Conservation (phyloP, 148 eudicot species). For the Silene conica region DNA sequence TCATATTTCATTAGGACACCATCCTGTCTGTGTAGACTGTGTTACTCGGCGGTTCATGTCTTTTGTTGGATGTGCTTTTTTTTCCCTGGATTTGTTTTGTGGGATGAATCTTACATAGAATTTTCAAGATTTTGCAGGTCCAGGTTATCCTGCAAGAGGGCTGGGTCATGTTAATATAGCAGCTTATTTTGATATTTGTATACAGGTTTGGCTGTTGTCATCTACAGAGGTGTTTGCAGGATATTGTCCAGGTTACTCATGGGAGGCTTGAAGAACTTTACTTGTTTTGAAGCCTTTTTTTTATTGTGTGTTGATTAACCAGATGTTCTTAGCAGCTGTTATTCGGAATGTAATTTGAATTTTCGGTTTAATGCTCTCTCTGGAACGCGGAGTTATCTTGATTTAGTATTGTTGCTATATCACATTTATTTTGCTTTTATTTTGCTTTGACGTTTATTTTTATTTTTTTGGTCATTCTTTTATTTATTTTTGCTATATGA, state of each 20-base stretch:
- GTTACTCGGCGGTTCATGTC: background rate
- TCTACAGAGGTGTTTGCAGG: conserved; percentile 48
- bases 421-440: no score
- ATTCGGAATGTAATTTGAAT: background rate
- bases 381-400: background rate
- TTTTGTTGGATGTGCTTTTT: background rate
- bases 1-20: background rate
- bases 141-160: conserved; percentile 45
- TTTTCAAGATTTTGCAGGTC: conserved; percentile 14
- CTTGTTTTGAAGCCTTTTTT: background rate
- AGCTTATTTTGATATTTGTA: conserved; percentile 65
- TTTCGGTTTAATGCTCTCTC: background rate
- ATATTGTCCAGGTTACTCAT: conserved; percentile 20
- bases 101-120: conserved; percentile 33
- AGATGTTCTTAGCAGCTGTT: background rate
- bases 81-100: conserved; percentile 7
- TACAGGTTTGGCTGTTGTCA: conserved; percentile 68
- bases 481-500: background rate
- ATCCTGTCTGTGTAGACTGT: background rate
- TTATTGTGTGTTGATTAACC: background rate
- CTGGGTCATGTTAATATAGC: conserved; percentile 42
- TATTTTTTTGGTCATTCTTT: no score
- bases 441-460: no score
- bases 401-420: background rate
- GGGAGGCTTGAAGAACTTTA: conserved; percentile 7